Percentiles rank a stretch among this genome's conserved stretches.
Evolutionary conservation across 2,329 filamentous ascomycete genomes (phyloP).

Genomic region (Botrytis galanthina): DNA sequence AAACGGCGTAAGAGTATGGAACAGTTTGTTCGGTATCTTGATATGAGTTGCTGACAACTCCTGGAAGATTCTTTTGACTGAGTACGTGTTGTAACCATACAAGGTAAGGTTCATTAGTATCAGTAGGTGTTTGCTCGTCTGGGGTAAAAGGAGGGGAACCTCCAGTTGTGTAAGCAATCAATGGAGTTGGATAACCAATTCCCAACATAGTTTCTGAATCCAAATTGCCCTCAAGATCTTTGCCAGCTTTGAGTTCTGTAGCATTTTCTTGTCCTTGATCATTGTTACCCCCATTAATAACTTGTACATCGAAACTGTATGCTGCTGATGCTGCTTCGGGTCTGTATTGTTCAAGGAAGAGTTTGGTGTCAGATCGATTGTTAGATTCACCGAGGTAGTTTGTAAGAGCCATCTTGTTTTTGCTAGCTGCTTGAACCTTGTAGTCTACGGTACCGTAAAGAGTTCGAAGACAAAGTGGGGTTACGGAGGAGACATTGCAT

Average conservation of each 20-base stretch:
- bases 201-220: constrained; percentile 55
- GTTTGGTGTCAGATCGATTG: constrained; percentile 30
- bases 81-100: constrained; percentile 54
- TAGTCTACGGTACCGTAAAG: constrained; percentile 33
- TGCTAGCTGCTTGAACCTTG: constrained; percentile 21
- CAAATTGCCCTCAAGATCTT: constrained; percentile 51
- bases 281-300: constrained; percentile 22
- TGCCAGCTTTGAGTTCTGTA: constrained; percentile 23
- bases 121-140: constrained; percentile 38
- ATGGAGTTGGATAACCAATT: constrained; percentile 51
- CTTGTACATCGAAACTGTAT: constrained; percentile 18
- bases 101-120: constrained; percentile 54
- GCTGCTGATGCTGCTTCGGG: constrained; percentile 25
- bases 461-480: constrained; percentile 31
- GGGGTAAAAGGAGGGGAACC: constrained; percentile 53
- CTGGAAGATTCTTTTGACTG: constrained; percentile 46
- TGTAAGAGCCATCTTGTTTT: constrained; percentile 30
- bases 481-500: constrained; percentile 53
- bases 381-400: constrained; percentile 32
- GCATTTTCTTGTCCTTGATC: constrained; percentile 24
- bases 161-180: constrained; percentile 54
- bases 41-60: constrained; percentile 57
- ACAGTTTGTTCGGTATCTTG: constrained; percentile 57
- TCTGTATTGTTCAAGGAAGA: constrained; percentile 30
- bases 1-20: constrained; percentile 49